A percentile compares a stretch with the other conserved stretches of the same genome.
phyloP scores from a whole-genome alignment of 805 yeast species.

The Pichia cabralensis region DNA sequence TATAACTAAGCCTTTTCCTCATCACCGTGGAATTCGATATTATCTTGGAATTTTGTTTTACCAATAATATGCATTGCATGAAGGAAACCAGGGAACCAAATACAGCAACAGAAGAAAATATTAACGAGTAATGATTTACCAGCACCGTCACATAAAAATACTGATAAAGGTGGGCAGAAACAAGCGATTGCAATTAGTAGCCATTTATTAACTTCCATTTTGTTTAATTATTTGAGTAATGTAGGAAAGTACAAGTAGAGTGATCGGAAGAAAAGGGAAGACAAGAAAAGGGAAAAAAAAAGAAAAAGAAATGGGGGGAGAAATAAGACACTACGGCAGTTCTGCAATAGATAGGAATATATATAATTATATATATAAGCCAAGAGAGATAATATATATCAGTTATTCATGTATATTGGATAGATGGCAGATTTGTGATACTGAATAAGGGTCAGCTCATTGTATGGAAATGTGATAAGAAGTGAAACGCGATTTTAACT shows the following conservation, averaged over 20 bases:
- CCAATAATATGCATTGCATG: conserved; percentile 58
- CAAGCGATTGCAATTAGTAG: conserved; percentile 26
- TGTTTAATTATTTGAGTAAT: not conserved
- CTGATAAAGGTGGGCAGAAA: conserved; percentile 66
- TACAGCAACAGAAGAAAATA: conserved; percentile 46
- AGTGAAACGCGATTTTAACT: too few relatives aligned
- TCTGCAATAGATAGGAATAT: too few relatives aligned
- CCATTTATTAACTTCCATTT: conserved; percentile 6
- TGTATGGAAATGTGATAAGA: too few relatives aligned
- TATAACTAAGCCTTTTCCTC: not conserved
- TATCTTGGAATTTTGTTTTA: conserved; percentile 5
- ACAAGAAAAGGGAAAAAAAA: not conserved
- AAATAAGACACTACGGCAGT: too few relatives aligned
- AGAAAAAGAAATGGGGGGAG: too few relatives aligned
- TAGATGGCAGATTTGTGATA: too few relatives aligned
- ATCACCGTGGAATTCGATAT: too few relatives aligned
- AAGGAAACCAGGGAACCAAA: conserved; percentile 71
- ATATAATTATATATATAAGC: too few relatives aligned
- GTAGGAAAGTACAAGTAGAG: not conserved
- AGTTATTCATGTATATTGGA: too few relatives aligned
- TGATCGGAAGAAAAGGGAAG: too few relatives aligned
- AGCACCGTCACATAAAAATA: conserved; percentile 55
- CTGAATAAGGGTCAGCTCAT: too few relatives aligned
- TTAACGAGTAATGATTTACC: conserved; percentile 49
- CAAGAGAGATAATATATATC: too few relatives aligned